phyloP scores from a whole-genome alignment of 75 land plant genomes.

The Picea sitchensis region DNA sequence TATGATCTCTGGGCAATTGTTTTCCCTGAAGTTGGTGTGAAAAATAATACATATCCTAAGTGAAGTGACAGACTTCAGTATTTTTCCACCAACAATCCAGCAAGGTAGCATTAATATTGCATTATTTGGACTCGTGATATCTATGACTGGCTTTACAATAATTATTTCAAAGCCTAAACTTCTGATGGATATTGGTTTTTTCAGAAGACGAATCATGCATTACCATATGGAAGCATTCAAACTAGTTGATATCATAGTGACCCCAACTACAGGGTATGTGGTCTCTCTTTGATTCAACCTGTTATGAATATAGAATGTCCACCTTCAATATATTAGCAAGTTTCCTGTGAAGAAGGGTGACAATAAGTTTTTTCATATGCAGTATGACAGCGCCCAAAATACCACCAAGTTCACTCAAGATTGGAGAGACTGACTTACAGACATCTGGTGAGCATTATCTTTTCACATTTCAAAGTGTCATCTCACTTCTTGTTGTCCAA shows the following conservation, averaged over 20 bases:
- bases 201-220: conserved; percentile 88
- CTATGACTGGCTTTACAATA: neutral
- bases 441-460: conserved; percentile 51
- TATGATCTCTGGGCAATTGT: neutral
- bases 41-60: neutral
- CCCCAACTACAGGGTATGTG: conserved; percentile 88
- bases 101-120: neutral
- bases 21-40: neutral
- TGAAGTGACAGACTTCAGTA: neutral
- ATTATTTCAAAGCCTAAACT: neutral
- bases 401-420: conserved; percentile 53
- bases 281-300: neutral
- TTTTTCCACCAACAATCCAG: neutral
- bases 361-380: conserved; percentile 14
- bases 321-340: neutral
- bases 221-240: conserved; percentile 87
- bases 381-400: conserved; percentile 91
- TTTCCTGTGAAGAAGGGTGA: neutral
- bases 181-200: neutral
- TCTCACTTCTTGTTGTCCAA: neutral
- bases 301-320: neutral
- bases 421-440: conserved; percentile 71
- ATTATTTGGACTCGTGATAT: neutral
- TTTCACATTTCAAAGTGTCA: conserved; percentile 7
- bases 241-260: conserved; percentile 85